A percentile compares a stretch with the other conserved stretches of the same genome.
phyloP scores from a whole-genome alignment of 2,329 filamentous ascomycete species.

The Leptographium lundbergii region DNA sequence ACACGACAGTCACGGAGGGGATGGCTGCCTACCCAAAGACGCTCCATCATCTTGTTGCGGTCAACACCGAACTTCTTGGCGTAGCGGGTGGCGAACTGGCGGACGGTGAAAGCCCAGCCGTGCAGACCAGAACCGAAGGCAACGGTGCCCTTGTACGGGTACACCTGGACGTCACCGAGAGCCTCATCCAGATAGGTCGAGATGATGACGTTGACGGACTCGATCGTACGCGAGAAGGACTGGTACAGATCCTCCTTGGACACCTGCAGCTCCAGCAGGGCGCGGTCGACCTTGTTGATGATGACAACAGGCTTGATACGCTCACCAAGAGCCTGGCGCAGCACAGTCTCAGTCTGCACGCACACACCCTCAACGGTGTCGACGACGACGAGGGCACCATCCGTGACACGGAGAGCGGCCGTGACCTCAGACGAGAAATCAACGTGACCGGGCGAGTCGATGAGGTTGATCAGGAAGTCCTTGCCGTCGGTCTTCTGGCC shows the following conservation, averaged over 20 bases:
- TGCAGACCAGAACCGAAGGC: slow-evolving; percentile 99
- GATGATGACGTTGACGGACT: slow-evolving; percentile 99
- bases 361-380: slow-evolving; percentile 99
- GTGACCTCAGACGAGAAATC: slow-evolving; percentile 99
- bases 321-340: slow-evolving; percentile 97
- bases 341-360: slow-evolving; percentile 99
- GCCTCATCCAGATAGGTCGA: slow-evolving; percentile 96
- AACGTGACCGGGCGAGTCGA: slow-evolving; percentile 99
- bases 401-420: slow-evolving; percentile 97
- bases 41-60: slow-evolving; percentile 99
- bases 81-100: slow-evolving; percentile 91
- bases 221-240: slow-evolving; percentile 98
- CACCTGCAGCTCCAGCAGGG: slow-evolving; percentile 96
- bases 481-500: slow-evolving; percentile 77
- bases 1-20: not conserved
- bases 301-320: slow-evolving; percentile 99
- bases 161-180: slow-evolving; percentile 96
- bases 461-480: slow-evolving; percentile 99
- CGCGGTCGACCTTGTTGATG: slow-evolving; percentile 99
- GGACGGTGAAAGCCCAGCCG: slow-evolving; percentile 98
- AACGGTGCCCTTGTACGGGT: slow-evolving; percentile 94
- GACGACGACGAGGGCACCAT: slow-evolving; percentile 98
- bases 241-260: slow-evolving; percentile 99
- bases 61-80: slow-evolving; percentile 99
- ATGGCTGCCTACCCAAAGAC: slow-evolving; percentile 70